Conservation (phyloP, 2,329 filamentous ascomycete species). For the Mycosphaerelloides madeirae region DNA sequence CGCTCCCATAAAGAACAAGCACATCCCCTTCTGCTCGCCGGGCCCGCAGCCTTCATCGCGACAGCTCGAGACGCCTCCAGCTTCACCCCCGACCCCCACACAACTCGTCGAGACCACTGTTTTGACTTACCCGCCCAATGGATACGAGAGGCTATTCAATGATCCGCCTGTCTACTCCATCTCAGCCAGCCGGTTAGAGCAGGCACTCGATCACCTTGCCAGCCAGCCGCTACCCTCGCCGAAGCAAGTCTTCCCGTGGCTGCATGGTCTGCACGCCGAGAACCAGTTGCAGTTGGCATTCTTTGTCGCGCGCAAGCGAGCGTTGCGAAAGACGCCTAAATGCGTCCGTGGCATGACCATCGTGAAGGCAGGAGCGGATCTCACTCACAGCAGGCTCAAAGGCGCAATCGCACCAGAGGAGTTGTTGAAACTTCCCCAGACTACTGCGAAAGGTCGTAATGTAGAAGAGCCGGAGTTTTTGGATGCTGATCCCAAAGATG, state of each 20-base stretch:
- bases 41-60: constrained; percentile 56
- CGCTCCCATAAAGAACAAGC: constrained; percentile 74
- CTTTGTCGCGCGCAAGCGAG: constrained; percentile 72
- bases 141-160: constrained; percentile 53
- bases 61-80: constrained; percentile 47
- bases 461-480: constrained; percentile 60
- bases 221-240: constrained; percentile 79
- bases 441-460: constrained; percentile 20
- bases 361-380: constrained; percentile 82
- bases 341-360: constrained; percentile 78
- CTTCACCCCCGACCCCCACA: constrained; percentile 58
- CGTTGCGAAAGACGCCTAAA: constrained; percentile 64
- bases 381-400: constrained; percentile 71
- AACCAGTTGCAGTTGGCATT: constrained; percentile 88
- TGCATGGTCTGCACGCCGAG: constrained; percentile 83
- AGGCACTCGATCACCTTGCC: constrained; percentile 70
- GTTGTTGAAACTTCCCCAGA: constrained; percentile 53
- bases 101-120: constrained; percentile 58
- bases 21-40: constrained; percentile 82
- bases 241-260: constrained; percentile 88
- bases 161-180: constrained; percentile 67
- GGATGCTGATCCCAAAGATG: constrained; percentile 78
- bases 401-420: constrained; percentile 81
- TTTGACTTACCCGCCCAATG: constrained; percentile 68
- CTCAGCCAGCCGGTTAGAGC: constrained; percentile 61